Conservation (phyloP, 129 eudicot genomes). For the Chrysanthemum seticuspe region DNA sequence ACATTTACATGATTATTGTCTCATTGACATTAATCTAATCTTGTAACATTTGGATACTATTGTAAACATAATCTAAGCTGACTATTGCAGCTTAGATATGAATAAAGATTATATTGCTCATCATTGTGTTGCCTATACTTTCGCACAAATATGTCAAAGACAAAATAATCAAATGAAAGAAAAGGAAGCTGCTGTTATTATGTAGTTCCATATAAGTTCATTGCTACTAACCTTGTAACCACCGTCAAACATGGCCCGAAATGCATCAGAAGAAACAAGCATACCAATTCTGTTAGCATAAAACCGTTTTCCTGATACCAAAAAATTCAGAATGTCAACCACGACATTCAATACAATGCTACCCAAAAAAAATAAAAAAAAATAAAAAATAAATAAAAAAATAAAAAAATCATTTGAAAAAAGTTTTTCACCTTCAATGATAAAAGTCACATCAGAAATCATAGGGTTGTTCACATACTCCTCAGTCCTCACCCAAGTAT, state of each 20-base stretch:
- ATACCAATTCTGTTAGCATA: conserved; percentile 86
- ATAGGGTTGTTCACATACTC: conserved; percentile 76
- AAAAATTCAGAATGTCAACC: conserved; percentile 11
- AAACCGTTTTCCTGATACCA: conserved; percentile 61
- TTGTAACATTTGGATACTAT: too few relatives aligned
- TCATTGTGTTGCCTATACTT: too few relatives aligned
- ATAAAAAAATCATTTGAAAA: not conserved
- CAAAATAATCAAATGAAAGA: not conserved
- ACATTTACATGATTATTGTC: too few relatives aligned
- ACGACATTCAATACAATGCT: not conserved
- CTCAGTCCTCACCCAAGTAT: conserved; percentile 72
- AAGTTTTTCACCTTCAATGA: conserved; percentile 65
- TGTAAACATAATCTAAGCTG: too few relatives aligned
- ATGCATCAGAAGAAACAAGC: conserved; percentile 97
- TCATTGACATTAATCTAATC: too few relatives aligned
- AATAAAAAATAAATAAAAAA: too few relatives aligned
- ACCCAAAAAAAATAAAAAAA: too few relatives aligned
- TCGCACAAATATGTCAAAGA: conserved; percentile 12
- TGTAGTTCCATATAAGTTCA: not conserved
- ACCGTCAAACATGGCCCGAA: conserved; percentile 93
- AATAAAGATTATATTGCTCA: too few relatives aligned
- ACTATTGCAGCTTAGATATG: too few relatives aligned
- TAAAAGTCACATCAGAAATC: conserved; percentile 76
- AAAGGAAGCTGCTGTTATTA: not conserved
- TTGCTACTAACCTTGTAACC: conserved; percentile 69